Base-by-base conservation (phyloP, 2,329 filamentous ascomycete species). In the Nemania sp. region DNA sequence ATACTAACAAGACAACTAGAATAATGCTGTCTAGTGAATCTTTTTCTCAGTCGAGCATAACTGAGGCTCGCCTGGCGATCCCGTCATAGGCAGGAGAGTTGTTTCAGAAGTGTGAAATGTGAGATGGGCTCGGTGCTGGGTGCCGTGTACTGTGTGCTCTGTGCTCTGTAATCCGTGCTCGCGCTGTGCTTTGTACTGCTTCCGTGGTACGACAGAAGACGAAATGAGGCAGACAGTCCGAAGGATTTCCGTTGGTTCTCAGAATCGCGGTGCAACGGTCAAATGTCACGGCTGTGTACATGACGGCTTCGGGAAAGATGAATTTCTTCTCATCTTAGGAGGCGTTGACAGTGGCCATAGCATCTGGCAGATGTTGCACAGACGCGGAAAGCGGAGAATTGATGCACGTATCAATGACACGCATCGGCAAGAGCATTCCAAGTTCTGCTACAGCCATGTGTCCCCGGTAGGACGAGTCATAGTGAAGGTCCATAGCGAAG, bases 81-180 rank as follows among this genome's bases (percentile, higher is more conserved):
- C 60, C 52, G 8, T 47, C 52, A 61, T 57, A 43, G 54, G 63
- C 46, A 57, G 55, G 60, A 61, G 12, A 33, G 48, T 57, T 59
- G 68, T 68, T 69, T 70, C 66, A 72, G 65, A 66, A 61, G 63
- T 59, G 60, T 62, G 67, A n/a, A n/a, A n/a, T n/a, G n/a, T n/a
- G n/a, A n/a, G n/a, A n/a, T n/a, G n/a, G n/a, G n/a, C n/a, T n/a
- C n/a, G n/a, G n/a, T n/a, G n/a, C n/a, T n/a, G n/a, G n/a, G n/a
- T n/a, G n/a, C n/a, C n/a, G n/a, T n/a, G n/a, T n/a, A n/a, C n/a
- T n/a, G n/a, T n/a, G n/a, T n/a, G n/a, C n/a, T n/a, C n/a, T n/a
- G n/a, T n/a, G n/a, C n/a, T n/a, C n/a, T n/a, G n/a, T n/a, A n/a
- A n/a, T n/a, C n/a, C n/a, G n/a, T n/a, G n/a, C n/a, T n/a, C n/a